Evolutionary conservation across 1,139 yeast genomes (phyloP).

Genomic region (Kazachstania sp.): DNA sequence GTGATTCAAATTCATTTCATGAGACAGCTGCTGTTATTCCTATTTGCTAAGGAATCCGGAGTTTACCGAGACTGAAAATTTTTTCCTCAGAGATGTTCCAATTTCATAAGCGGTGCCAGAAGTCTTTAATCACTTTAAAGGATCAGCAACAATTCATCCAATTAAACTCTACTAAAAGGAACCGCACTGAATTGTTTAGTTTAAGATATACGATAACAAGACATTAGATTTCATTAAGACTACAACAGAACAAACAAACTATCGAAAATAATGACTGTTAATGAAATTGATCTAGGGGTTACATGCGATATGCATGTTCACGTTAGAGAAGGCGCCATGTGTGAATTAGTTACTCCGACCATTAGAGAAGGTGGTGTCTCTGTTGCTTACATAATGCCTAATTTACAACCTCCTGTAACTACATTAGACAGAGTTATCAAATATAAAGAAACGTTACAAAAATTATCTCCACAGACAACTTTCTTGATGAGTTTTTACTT

Average conservation of each 20-base stretch:
- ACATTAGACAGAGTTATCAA: conserved; percentile 64
- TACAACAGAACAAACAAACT: no score
- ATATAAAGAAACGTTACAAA: conserved; percentile 57
- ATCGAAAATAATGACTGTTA: conserved; percentile 1
- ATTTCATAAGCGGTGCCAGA: no score
- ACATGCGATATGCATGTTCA: conserved; percentile 98
- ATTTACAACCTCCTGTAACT: conserved; percentile 84
- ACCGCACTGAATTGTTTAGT: no score
- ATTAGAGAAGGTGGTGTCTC: conserved; percentile 85
- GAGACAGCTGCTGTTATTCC: no score
- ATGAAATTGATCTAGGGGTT: conserved; percentile 42
- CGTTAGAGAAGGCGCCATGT: conserved; percentile 87
- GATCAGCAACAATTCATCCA: no score
- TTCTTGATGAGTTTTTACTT: conserved; percentile 88
- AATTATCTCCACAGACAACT: conserved; percentile 73
- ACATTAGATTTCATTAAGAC: no score
- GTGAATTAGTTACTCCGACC: conserved; percentile 84
- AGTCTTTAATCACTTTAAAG: no score
- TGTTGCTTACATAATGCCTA: conserved; percentile 93
- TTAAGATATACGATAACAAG: no score
- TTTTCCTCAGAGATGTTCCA: not conserved
- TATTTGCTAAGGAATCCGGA: not conserved
- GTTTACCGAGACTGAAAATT: not conserved
- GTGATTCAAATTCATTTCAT: no score
- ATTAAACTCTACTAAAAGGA: no score